These are phyloP conservation scores for Dipteronia sinensis DNA, from an alignment of 345 rosid species.

Conservation along the genomic window DNA sequence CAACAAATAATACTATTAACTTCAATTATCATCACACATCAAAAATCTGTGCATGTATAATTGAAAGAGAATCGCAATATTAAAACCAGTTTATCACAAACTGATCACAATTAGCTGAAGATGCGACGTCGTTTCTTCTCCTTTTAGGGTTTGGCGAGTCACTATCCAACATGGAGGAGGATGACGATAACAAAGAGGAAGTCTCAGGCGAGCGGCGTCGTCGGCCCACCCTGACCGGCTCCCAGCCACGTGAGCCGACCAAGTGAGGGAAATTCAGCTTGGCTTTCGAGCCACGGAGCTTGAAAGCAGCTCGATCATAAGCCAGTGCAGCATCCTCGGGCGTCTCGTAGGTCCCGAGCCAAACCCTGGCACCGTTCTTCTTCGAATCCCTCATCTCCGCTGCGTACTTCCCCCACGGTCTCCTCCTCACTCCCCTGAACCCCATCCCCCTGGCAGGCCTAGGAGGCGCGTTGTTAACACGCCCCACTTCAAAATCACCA, in stretches of 20 bases:
- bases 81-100: slow-evolving; percentile 1
- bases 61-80: background rate
- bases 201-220: slow-evolving; percentile 35
- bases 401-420: slow-evolving; percentile 77
- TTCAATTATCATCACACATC: background rate
- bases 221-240: slow-evolving; percentile 47
- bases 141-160: background rate
- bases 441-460: slow-evolving; percentile 7
- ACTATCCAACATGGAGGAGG: background rate
- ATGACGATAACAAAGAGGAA: background rate
- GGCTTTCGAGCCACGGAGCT: slow-evolving; percentile 55
- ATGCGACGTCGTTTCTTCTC: background rate
- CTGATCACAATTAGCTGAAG: background rate
- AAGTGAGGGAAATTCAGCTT: slow-evolving; percentile 63
- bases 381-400: slow-evolving; percentile 73
- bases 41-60: background rate
- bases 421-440: slow-evolving; percentile 38
- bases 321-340: slow-evolving; percentile 69
- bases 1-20: background rate
- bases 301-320: slow-evolving; percentile 54
- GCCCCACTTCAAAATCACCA: background rate
- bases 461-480: background rate
- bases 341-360: slow-evolving; percentile 75
- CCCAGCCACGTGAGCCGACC: slow-evolving; percentile 39
- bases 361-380: slow-evolving; percentile 61